Base-by-base conservation (phyloP, 305 asterid species). In the Fraxinus albicans region DNA sequence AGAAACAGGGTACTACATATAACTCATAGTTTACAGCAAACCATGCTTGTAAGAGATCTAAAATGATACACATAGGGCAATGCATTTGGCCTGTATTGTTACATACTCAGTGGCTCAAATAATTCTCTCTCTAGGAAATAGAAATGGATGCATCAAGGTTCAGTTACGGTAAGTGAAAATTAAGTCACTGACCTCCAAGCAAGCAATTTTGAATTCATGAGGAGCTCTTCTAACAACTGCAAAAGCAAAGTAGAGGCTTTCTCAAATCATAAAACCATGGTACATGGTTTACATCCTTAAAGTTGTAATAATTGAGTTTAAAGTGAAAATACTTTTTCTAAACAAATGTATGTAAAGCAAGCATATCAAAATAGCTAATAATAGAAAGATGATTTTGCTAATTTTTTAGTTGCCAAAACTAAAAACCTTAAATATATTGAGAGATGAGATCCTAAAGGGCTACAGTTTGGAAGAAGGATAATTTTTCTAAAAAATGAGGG, bases 221-320 rank as follows among this genome's bases (percentile, higher is more conserved):
- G 99, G 99, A 82, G 93, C 97, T 92, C 99, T 91, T 91, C 98
- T 89, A 85, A 96, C 94, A 88, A 96, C 99, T 96, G 97, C 91
- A 93, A 82, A 88, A 85, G 77, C 76, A 78, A 86, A 86, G 70
- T 23, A 81, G 73, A 83, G 63, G 77, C 44, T 83, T 40, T 19
- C 81, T 85, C 47, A 85, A 77, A 53, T 81, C 50, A 83, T 35
- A 80, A 35, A 77, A 80, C 47, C 21, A 53, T 13, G 34, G 12
- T 74, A 29, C 60, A 38, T 72, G 55, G 69, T 50, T 8, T 67
- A 67, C 15, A 25, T 67, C 74, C n/a, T 67, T 27, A 27, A 67
- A 25, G 74, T 12, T 67, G 36, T 5, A 67, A 9, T 9, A 58
- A 67, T 67, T 9, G 74, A 27, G 38, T 67, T 67, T 67, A 12